Evolutionary conservation across 345 rosid species (phyloP), one percentile per base, ranked within the genome.

Genomic region (Tarenaya hassleriana): DNA sequence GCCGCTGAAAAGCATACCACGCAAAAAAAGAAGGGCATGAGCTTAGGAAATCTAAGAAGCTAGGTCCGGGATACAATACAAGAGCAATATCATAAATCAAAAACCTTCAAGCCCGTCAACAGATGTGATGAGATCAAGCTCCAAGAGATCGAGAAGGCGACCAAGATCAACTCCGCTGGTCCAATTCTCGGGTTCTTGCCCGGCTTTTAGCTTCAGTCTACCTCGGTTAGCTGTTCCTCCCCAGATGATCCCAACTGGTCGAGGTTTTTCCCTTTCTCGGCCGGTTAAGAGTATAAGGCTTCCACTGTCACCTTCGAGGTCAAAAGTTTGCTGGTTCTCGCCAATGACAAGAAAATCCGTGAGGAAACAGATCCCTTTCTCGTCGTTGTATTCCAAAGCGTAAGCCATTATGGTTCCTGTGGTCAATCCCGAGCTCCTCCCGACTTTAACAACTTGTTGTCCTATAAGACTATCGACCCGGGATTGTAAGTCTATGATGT

Each of bases 121-220:
- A 0, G 83, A 75, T 46, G 78, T 73, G 51, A 85, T 70, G 50
- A 82, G 77, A 67, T 82, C 81, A 10, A 82, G 89, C 68, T 82
- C 87, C 56, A 85, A 81, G 34, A 85, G 90, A 51, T 76, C 79
- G 49, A 85, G 78, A 56, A 85, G 95, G 17, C 90, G 87, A 49
- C 95, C 95, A 53, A 85, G 87, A 69, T 85, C 95, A 10, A 85
- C 90, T 20, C 90, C 90, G 14, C 87, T 85, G 0, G 87, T 85
- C 95, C 90, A 85, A 46, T 80, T 85, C 69, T 82, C 95, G 0
- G 90, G 95, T 47, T 84, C 82, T 62, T 72, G 77, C 6, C 95
- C 95, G 0, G 76, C 68, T 72, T 82, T 73, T 29, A 85, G 74
- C 55, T 85, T 85, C 55, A 85, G 76, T 17, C 85, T 70, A 35